A percentile compares a stretch with the other conserved stretches of the same genome.
Evolutionary conservation across 495 filamentous ascomycete species (phyloP).

Genomic region (Xylaria castorea): DNA sequence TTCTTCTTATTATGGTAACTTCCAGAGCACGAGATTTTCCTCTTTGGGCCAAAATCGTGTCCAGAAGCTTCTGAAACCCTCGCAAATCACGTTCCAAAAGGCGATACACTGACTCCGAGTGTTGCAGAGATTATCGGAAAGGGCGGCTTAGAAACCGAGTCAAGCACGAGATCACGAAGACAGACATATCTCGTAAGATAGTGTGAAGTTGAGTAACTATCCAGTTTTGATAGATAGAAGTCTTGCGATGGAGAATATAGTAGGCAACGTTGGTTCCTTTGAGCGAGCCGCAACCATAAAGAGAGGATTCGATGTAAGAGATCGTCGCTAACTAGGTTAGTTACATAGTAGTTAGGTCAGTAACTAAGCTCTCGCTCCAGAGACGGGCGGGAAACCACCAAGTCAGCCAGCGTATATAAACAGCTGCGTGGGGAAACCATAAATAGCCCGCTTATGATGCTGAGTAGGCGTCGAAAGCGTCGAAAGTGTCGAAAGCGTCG

Average conservation of each 20-base stretch:
- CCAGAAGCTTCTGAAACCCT: not conserved
- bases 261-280: not conserved
- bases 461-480: not conserved
- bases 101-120: not conserved
- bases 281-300: not conserved
- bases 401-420: not conserved
- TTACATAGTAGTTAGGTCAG: too few species aligned
- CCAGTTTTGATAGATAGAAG: not conserved
- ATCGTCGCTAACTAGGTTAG: not conserved
- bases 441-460: not conserved
- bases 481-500: not conserved
- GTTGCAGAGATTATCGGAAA: not conserved
- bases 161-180: not conserved
- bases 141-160: not conserved
- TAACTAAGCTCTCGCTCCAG: not conserved
- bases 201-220: not conserved
- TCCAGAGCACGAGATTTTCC: not conserved
- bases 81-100: not conserved
- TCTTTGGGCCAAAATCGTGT: not conserved
- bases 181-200: not conserved
- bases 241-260: not conserved
- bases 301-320: not conserved
- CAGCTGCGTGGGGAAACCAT: not conserved
- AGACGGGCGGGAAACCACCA: not conserved
- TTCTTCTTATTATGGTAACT: not conserved